Evolutionary conservation across 2,329 filamentous ascomycete genomes (phyloP).

Genomic region (Fusarium lateritium): DNA sequence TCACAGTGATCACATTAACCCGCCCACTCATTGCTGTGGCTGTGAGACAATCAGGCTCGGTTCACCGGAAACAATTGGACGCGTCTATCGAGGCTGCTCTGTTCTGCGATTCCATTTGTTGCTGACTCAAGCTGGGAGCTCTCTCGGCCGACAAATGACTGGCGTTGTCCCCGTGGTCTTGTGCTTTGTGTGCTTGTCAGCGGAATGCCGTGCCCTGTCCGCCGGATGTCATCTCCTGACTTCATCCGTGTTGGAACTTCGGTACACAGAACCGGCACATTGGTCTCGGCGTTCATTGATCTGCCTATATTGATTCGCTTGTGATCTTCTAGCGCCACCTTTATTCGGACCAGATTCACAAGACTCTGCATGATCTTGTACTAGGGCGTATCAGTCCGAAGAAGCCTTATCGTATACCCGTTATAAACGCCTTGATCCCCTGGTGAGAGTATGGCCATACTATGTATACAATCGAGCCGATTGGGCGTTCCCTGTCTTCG

Average conservation of each 20-base stretch:
- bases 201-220: conserved; percentile 4
- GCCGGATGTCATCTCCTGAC: background rate
- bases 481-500: conserved; percentile 6
- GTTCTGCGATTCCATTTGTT: background rate
- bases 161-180: background rate
- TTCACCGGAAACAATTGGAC: conserved; percentile 32
- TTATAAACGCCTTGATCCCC: conserved; percentile 7
- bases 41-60: conserved; percentile 42
- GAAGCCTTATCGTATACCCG: background rate
- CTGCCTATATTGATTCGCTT: background rate
- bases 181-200: background rate
- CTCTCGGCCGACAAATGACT: background rate
- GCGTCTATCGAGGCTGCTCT: conserved; percentile 2
- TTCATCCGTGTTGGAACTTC: conserved; percentile 9
- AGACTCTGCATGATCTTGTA: background rate
- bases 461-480: conserved; percentile 2
- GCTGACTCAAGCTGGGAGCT: background rate
- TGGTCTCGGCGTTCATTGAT: conserved; percentile 6
- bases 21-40: conserved; percentile 42
- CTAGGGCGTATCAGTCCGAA: background rate
- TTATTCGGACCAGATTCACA: conserved; percentile 1
- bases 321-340: background rate
- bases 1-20: conserved; percentile 43
- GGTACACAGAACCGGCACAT: conserved; percentile 1
- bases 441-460: background rate